phyloP scores from a whole-genome alignment of 768 basidiomycete genomes.

The Hygrophoropsis aurantiaca region DNA sequence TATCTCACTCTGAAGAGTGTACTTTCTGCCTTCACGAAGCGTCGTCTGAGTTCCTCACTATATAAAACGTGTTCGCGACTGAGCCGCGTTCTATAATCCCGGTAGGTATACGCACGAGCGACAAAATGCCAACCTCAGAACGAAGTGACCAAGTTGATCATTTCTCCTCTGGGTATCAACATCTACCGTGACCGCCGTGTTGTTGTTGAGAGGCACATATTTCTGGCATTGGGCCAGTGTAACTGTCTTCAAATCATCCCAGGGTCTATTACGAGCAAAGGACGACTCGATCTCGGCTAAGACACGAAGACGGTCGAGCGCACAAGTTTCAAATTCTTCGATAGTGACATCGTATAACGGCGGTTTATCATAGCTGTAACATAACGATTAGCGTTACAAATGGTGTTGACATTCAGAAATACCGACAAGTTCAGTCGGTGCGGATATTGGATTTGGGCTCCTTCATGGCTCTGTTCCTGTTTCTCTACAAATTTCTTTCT shows the following conservation, averaged over 20 bases:
- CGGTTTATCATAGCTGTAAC: slow-evolving; percentile 76
- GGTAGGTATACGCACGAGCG: slow-evolving; percentile 69
- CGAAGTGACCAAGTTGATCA: slow-evolving; percentile 92
- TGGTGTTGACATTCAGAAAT: slow-evolving; percentile 1
- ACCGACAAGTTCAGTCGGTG: slow-evolving; percentile 79
- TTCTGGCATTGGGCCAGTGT: slow-evolving; percentile 66
- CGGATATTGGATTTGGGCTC: slow-evolving; percentile 43
- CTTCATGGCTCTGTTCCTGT: neutral
- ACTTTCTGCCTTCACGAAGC: slow-evolving; percentile 89
- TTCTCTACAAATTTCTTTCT: slow-evolving; percentile 4
- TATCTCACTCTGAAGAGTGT: slow-evolving; percentile 83
- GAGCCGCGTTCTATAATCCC: neutral
- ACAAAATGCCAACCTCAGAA: slow-evolving; percentile 92
- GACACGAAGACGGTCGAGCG: slow-evolving; percentile 83
- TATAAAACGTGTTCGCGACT: neutral
- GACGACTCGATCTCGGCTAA: slow-evolving; percentile 92
- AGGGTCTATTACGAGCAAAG: slow-evolving; percentile 77
- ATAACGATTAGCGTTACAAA: slow-evolving; percentile 8
- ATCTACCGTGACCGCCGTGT: slow-evolving; percentile 47
- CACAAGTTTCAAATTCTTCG: slow-evolving; percentile 93
- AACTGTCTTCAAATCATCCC: slow-evolving; percentile 70
- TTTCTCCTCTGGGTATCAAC: slow-evolving; percentile 66
- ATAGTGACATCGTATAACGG: slow-evolving; percentile 88
- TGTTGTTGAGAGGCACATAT: slow-evolving; percentile 70
- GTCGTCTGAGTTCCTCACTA: slow-evolving; percentile 85